Percentiles rank a stretch among this genome's conserved stretches.
Conservation (phyloP, 2,329 filamentous ascomycete species). For the Lecanicillium sp. region DNA sequence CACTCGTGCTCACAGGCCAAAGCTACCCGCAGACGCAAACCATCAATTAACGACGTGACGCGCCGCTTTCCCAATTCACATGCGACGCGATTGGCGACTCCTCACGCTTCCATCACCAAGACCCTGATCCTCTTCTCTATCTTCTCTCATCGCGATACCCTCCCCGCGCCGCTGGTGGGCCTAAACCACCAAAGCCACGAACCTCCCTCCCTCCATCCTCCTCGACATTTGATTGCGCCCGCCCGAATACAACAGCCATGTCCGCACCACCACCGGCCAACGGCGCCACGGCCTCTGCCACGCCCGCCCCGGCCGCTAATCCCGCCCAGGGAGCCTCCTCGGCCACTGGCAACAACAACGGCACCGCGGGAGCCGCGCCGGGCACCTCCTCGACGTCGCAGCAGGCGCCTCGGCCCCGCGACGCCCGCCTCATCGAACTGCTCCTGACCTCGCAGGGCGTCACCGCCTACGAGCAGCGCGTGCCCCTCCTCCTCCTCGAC, state of each 20-base stretch:
- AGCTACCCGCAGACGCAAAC: background rate
- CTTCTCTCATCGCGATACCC: too few relatives aligned
- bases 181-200: background rate
- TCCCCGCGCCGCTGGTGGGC: background rate
- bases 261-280: constrained; percentile 7
- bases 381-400: constrained; percentile 21
- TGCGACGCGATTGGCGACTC: background rate
- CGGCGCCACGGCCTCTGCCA: constrained; percentile 9
- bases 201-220: background rate
- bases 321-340: background rate
- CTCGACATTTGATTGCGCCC: too few relatives aligned
- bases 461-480: constrained; percentile 72
- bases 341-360: background rate
- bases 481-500: constrained; percentile 76
- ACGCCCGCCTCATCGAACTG: constrained; percentile 73
- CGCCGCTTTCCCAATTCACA: background rate
- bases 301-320: constrained; percentile 6
- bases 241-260: background rate
- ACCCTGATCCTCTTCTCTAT: too few relatives aligned
- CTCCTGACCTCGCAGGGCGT: constrained; percentile 75
- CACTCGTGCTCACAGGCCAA: background rate
- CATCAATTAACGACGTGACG: background rate
- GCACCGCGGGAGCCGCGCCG: constrained; percentile 18
- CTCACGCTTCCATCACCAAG: too few relatives aligned
- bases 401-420: constrained; percentile 59